These are phyloP conservation scores for Beauveria caledonica DNA, from an alignment of 2,329 filamentous ascomycete genomes.

Conservation along the genomic window DNA sequence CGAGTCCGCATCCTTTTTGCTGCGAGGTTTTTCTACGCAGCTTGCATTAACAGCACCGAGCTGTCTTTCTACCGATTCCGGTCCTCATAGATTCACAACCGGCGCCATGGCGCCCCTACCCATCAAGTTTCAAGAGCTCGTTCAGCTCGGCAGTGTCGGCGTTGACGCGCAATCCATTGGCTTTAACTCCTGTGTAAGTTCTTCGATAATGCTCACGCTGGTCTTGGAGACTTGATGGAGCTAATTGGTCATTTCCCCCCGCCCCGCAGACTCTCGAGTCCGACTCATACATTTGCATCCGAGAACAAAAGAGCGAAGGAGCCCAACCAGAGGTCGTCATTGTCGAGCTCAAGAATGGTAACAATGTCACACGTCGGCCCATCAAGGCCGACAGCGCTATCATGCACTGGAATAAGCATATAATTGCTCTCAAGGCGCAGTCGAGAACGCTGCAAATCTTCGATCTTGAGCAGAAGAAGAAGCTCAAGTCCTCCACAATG, in stretches of 20 bases:
- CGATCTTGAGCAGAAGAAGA: slow-evolving; percentile 84
- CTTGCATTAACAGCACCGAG: slow-evolving; percentile 1
- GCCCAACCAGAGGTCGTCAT: slow-evolving; percentile 92
- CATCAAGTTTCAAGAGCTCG: slow-evolving; percentile 88
- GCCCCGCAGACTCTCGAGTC: slow-evolving; percentile 81
- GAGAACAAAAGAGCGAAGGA: slow-evolving; percentile 82
- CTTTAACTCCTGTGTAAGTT: slow-evolving; percentile 70
- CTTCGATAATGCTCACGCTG: slow-evolving; percentile 7
- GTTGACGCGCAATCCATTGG: slow-evolving; percentile 51
- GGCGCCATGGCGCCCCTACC: slow-evolving; percentile 61
- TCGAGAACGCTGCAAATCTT: slow-evolving; percentile 95
- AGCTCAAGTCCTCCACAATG: slow-evolving; percentile 95
- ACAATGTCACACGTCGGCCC: slow-evolving; percentile 86
- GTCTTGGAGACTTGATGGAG: neutral
- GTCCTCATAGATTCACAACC: slow-evolving; percentile 12
- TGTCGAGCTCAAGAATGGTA: slow-evolving; percentile 93
- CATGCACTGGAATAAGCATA: slow-evolving; percentile 95
- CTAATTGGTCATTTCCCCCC: slow-evolving; percentile 16
- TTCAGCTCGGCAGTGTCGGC: slow-evolving; percentile 52
- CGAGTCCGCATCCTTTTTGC: neutral
- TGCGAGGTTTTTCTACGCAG: slow-evolving; percentile 1
- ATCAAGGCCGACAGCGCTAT: slow-evolving; percentile 99
- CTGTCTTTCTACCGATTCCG: neutral
- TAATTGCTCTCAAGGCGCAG: slow-evolving; percentile 94
- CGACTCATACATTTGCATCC: slow-evolving; percentile 90